Percentiles rank a stretch among this genome's conserved stretches.
phyloP scores from a whole-genome alignment of 2,329 filamentous ascomycete species.

The Scedosporium minutisporum region DNA sequence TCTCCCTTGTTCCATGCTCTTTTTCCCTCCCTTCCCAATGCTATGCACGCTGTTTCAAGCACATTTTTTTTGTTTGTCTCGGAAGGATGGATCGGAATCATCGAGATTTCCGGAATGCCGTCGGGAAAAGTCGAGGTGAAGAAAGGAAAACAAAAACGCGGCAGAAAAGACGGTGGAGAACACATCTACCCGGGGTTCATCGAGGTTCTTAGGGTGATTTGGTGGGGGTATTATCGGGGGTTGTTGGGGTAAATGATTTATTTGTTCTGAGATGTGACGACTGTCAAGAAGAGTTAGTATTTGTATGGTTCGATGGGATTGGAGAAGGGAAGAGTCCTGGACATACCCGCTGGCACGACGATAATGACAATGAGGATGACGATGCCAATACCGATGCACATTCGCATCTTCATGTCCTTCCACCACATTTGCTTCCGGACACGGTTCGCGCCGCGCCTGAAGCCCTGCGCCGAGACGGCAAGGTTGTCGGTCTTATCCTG shows the following conservation, averaged over 20 bases:
- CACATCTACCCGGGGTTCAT: background rate
- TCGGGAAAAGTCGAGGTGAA: background rate
- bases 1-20: background rate
- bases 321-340: conserved; percentile 5
- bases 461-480: conserved; percentile 84
- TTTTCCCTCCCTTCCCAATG: background rate
- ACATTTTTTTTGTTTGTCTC: background rate
- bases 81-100: background rate
- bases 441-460: conserved; percentile 90
- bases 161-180: background rate
- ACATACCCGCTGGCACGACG: conserved; percentile 78
- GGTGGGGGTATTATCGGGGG: background rate
- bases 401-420: conserved; percentile 99
- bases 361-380: conserved; percentile 88
- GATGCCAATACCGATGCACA: conserved; percentile 86
- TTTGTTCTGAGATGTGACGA: conserved; percentile 5
- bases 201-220: background rate
- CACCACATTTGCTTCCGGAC: conserved; percentile 99
- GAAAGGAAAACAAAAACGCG: background rate
- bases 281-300: background rate
- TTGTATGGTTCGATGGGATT: background rate
- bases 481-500: conserved; percentile 95
- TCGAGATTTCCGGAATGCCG: background rate
- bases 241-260: background rate
- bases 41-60: background rate